Evolutionary conservation across 1,139 yeast genomes (phyloP).

Genomic region (Ashbya aceris): DNA sequence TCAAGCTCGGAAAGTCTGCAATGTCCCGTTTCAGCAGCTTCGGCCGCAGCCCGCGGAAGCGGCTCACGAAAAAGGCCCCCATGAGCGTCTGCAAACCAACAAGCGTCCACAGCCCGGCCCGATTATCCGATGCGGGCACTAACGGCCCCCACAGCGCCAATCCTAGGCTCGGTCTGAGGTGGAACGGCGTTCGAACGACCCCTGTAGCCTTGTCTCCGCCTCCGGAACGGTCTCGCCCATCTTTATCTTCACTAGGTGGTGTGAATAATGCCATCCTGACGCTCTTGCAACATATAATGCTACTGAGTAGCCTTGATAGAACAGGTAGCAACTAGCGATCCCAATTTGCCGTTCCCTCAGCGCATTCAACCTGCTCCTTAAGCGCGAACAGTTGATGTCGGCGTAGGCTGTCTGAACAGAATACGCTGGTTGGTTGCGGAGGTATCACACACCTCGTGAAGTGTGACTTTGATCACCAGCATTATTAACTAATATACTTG

Average conservation of each 20-base stretch:
- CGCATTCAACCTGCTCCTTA: too few relatives aligned
- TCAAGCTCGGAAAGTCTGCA: constrained; percentile 28
- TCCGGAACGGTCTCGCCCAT: too few relatives aligned
- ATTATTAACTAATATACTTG: too few relatives aligned
- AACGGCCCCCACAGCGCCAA: constrained; percentile 52
- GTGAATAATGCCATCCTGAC: constrained; percentile 1
- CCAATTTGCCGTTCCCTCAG: too few relatives aligned
- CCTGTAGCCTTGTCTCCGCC: constrained; percentile 1
- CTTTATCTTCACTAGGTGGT: constrained; percentile 2
- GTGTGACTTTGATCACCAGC: too few relatives aligned
- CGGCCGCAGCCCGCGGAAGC: constrained; percentile 17
- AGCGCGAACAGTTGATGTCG: too few relatives aligned
- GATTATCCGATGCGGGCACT: constrained; percentile 54
- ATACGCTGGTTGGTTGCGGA: too few relatives aligned
- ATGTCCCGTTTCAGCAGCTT: constrained; percentile 20
- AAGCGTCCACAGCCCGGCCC: constrained; percentile 39
- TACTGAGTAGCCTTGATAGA: neutral
- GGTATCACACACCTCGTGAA: too few relatives aligned
- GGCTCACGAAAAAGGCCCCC: constrained; percentile 31
- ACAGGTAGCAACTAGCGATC: too few relatives aligned
- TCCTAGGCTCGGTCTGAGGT: constrained; percentile 45
- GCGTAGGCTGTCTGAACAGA: too few relatives aligned
- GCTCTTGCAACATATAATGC: neutral
- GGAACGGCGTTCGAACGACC: constrained; percentile 22
- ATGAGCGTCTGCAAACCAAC: constrained; percentile 40